A percentile compares a stretch with the other conserved stretches of the same genome.
These are phyloP conservation scores for Candida hispaniensis DNA, from an alignment of 805 yeast species.

Conservation along the genomic window DNA sequence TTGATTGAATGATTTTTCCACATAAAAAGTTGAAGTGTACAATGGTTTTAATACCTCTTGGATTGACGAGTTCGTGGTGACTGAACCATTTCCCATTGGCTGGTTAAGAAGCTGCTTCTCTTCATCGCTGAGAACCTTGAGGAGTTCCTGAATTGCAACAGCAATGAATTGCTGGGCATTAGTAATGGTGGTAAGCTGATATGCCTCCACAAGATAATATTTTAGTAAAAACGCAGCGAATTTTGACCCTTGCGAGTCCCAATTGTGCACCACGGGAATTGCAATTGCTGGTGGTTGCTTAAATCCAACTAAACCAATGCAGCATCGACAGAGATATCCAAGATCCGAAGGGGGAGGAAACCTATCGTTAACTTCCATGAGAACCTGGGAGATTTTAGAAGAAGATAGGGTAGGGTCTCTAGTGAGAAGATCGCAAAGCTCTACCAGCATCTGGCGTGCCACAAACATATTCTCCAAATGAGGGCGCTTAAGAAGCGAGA, in stretches of 20 bases:
- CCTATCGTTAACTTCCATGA: too few relatives aligned
- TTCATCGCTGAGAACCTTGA: conserved; percentile 1
- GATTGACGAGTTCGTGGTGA: background rate
- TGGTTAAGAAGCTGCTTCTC: conserved; percentile 1
- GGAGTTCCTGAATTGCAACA: conserved; percentile 71
- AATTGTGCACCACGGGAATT: conserved; percentile 10
- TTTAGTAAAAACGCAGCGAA: conserved; percentile 46
- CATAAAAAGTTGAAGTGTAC: conserved; percentile 35
- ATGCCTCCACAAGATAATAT: conserved; percentile 63
- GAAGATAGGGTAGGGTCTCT: too few relatives aligned
- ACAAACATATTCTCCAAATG: too few relatives aligned
- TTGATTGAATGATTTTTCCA: background rate
- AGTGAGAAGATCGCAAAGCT: too few relatives aligned
- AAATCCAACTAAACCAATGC: conserved; percentile 4
- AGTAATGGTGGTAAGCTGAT: conserved; percentile 86
- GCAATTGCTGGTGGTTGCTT: background rate
- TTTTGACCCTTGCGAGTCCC: conserved; percentile 9
- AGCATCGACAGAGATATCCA: conserved; percentile 4
- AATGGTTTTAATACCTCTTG: conserved; percentile 1
- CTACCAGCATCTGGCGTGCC: too few relatives aligned
- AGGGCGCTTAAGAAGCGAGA: too few relatives aligned
- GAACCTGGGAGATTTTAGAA: too few relatives aligned
- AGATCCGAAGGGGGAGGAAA: too few relatives aligned
- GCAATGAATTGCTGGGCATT: conserved; percentile 74
- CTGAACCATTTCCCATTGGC: background rate